Evolutionary conservation across 306 rosid species (phyloP).

Genomic region (Cicer judaicum): DNA sequence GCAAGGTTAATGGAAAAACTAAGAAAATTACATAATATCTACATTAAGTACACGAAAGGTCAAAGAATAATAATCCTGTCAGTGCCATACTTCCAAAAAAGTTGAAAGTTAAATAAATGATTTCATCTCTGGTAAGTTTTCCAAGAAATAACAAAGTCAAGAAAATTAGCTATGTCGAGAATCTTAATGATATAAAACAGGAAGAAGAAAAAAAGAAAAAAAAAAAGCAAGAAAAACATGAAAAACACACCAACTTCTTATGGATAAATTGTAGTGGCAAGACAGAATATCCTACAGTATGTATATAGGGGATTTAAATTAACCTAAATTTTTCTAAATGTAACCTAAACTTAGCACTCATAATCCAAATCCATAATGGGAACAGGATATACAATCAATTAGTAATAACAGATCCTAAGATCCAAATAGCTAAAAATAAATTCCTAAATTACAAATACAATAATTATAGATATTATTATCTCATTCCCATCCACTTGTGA

Average conservation of each 20-base stretch:
- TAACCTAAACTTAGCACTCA: constrained; percentile 21
- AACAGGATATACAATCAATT: constrained; percentile 23
- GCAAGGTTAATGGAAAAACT: constrained; percentile 32
- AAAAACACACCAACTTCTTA: constrained; percentile 10
- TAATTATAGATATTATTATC: constrained; percentile 10
- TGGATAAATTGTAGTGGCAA: constrained; percentile 24
- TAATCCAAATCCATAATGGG: constrained; percentile 13
- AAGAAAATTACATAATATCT: constrained; percentile 1
- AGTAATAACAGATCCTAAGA: neutral
- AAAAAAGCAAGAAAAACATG: constrained; percentile 17
- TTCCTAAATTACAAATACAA: constrained; percentile 25
- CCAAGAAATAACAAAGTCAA: neutral
- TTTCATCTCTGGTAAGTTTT: constrained; percentile 11
- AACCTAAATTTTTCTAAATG: neutral
- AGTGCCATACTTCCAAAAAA: neutral
- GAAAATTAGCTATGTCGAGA: constrained; percentile 16
- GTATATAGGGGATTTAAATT: neutral
- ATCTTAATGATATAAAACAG: neutral
- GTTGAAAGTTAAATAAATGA: neutral
- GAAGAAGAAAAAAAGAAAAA: neutral
- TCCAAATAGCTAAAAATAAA: constrained; percentile 6
- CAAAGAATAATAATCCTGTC: constrained; percentile 3
- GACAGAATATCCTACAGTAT: constrained; percentile 21
- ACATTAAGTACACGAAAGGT: constrained; percentile 26
- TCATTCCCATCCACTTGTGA: constrained; percentile 9